These are phyloP conservation scores for Cryptococcus hybrid DNA, from an alignment of 1,284 basidiomycete species.

Conservation along the genomic window DNA sequence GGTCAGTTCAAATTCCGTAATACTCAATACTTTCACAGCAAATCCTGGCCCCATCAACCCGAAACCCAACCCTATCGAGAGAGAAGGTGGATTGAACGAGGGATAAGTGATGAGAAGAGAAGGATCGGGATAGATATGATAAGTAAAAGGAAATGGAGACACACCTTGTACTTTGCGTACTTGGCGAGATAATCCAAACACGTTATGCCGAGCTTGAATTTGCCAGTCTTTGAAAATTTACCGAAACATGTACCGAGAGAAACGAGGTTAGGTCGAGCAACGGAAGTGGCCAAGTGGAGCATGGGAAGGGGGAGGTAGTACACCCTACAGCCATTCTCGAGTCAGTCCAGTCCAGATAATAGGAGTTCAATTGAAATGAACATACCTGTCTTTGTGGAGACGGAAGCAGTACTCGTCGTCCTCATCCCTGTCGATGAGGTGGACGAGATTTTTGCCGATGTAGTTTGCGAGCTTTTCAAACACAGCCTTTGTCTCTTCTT, in stretches of 20 bases:
- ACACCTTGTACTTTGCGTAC: slow-evolving; percentile 96
- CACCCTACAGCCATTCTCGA: slow-evolving; percentile 53
- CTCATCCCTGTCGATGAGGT: slow-evolving; percentile 52
- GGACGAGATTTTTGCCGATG: slow-evolving; percentile 53
- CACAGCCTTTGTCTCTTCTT: slow-evolving; percentile 53
- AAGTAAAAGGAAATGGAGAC: slow-evolving; percentile 8
- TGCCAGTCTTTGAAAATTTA: slow-evolving; percentile 96
- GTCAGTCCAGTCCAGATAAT: slow-evolving; percentile 1
- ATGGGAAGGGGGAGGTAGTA: slow-evolving; percentile 92
- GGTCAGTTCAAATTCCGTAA: neutral
- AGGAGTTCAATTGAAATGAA: slow-evolving; percentile 7
- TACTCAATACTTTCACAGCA: no score
- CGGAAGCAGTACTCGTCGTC: slow-evolving; percentile 73
- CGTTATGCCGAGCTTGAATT: slow-evolving; percentile 97
- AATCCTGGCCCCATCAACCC: no score
- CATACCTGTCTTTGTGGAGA: slow-evolving; percentile 74
- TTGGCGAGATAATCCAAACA: slow-evolving; percentile 90
- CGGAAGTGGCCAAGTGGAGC: slow-evolving; percentile 88
- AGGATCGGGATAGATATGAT: neutral
- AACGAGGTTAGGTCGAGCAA: slow-evolving; percentile 89
- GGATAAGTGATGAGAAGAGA: neutral
- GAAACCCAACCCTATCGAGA: no score
- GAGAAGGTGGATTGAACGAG: no score
- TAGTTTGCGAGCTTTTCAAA: slow-evolving; percentile 54
- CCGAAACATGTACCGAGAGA: slow-evolving; percentile 96